A percentile compares a stretch with the other conserved stretches of the same genome.
These are phyloP conservation scores for Marasmius tenuissimus DNA, from an alignment of 1,284 basidiomycete genomes.

Conservation along the genomic window DNA sequence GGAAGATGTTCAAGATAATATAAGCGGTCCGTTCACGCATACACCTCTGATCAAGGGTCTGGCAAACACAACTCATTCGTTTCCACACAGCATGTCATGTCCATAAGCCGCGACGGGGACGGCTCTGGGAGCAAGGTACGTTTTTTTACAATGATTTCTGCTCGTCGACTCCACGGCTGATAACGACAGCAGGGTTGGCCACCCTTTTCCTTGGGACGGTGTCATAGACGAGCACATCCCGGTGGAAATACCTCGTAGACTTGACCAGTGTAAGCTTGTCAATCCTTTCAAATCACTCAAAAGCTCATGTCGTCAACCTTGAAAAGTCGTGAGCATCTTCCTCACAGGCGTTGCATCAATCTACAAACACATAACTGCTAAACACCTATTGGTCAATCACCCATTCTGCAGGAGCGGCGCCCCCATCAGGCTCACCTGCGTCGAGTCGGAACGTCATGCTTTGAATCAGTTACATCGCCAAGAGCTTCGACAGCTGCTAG, in stretches of 20 bases:
- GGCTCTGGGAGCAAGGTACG: neutral
- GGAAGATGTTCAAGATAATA: neutral
- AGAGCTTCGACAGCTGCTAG: neutral
- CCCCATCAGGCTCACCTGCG: neutral
- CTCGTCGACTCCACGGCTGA: neutral
- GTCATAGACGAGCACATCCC: neutral
- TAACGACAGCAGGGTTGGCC: neutral
- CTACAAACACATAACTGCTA: neutral
- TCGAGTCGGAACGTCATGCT: neutral
- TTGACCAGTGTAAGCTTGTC: neutral
- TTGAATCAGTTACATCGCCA: neutral
- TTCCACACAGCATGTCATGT: neutral
- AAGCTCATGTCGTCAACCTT: neutral
- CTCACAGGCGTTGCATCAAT: neutral
- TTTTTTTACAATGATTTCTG: neutral
- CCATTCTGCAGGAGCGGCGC: neutral
- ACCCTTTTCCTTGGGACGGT: neutral
- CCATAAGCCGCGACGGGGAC: neutral
- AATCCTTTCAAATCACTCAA: neutral
- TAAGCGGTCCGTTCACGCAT: neutral
- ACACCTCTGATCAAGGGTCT: neutral
- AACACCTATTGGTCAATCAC: neutral
- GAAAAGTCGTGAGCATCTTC: neutral
- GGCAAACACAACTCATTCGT: neutral
- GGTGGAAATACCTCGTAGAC: neutral